Percentiles rank a stretch among this genome's conserved stretches.
phyloP scores from a whole-genome alignment of 2,329 filamentous ascomycete genomes.

The Fusarium sacchari region DNA sequence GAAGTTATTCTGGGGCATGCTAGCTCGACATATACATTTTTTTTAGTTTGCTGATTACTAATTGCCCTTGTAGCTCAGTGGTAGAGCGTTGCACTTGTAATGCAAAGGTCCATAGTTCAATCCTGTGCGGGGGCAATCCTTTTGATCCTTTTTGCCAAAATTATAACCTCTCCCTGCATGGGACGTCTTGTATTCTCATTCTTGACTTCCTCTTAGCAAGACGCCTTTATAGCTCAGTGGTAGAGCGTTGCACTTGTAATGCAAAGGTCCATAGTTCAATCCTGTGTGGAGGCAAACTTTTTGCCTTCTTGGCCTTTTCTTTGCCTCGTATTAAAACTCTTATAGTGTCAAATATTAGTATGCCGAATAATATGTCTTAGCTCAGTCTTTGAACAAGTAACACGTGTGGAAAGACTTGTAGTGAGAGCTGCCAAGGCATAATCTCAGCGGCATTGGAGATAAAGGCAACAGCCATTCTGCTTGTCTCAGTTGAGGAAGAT shows the following conservation, averaged over 20 bases:
- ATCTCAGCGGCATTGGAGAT: not conserved
- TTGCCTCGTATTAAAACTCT: not conserved
- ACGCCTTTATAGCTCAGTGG: conserved; percentile 38
- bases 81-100: conserved; percentile 42
- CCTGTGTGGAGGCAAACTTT: conserved; percentile 33
- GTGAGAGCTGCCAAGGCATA: not conserved
- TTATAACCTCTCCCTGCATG: too few relatives aligned
- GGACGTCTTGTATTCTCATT: not conserved
- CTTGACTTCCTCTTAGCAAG: not conserved
- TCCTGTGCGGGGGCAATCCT: conserved; percentile 33
- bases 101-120: conserved; percentile 42
- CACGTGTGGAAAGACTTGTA: not conserved
- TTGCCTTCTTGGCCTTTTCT: not conserved
- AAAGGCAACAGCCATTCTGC: not conserved
- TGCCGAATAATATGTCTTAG: not conserved
- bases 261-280: conserved; percentile 40
- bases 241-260: conserved; percentile 41
- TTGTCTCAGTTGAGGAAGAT: not conserved
- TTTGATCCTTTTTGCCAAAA: conserved; percentile 2
- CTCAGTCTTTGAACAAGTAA: not conserved
- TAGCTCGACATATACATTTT: not conserved
- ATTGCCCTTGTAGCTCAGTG: conserved; percentile 37
- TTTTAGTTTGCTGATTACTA: not conserved
- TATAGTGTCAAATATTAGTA: not conserved
- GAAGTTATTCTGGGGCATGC: too few relatives aligned